Evolutionary conservation across 2,329 filamentous ascomycete species (phyloP).

Genomic region (Sclerotinia trifoliorum): DNA sequence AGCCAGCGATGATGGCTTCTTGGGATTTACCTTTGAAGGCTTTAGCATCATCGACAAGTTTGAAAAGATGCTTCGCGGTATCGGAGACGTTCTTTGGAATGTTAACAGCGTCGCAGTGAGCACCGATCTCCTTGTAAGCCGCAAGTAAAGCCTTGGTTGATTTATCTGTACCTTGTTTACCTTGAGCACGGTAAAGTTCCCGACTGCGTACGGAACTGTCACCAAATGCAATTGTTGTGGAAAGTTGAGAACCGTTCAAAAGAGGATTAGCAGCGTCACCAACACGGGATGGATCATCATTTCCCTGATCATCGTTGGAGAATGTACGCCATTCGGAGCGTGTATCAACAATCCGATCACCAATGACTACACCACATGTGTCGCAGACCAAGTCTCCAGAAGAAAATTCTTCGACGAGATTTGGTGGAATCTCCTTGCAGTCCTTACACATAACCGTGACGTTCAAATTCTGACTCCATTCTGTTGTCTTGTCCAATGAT

Average conservation of each 20-base stretch:
- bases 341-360: conserved; percentile 89
- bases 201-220: conserved; percentile 68
- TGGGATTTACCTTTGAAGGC: conserved; percentile 94
- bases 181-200: conserved; percentile 80
- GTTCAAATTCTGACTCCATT: conserved; percentile 70
- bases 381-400: conserved; percentile 90
- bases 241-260: conserved; percentile 83
- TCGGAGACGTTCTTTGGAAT: conserved; percentile 80
- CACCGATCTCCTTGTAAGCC: conserved; percentile 85
- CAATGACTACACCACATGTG: conserved; percentile 86
- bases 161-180: conserved; percentile 78
- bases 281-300: conserved; percentile 96
- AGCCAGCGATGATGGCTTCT: conserved; percentile 90
- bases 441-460: conserved; percentile 84
- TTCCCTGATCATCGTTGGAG: conserved; percentile 94
- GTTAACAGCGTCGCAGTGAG: conserved; percentile 80
- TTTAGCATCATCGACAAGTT: conserved; percentile 88
- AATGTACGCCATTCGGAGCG: conserved; percentile 99
- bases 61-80: conserved; percentile 92
- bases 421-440: conserved; percentile 88
- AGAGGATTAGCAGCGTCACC: conserved; percentile 90
- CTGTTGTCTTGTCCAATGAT: conserved; percentile 28
- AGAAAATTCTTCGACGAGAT: conserved; percentile 89
- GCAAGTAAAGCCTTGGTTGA: conserved; percentile 75
- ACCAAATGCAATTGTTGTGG: conserved; percentile 82